Base-by-base conservation (phyloP, 2,329 filamentous ascomycete species). In the Trichophyton rubrum region DNA sequence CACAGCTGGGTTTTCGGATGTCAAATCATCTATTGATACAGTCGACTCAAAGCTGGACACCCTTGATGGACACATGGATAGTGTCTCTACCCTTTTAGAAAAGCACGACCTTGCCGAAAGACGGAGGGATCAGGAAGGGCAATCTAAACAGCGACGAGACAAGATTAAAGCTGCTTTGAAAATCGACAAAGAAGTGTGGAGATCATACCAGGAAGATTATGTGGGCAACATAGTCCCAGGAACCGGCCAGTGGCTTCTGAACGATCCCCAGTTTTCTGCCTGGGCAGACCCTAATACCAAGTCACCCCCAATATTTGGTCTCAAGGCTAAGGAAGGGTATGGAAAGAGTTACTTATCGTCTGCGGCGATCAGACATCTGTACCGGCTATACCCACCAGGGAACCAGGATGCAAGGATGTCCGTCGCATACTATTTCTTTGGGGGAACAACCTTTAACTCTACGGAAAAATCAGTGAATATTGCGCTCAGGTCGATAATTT, bases 391-490 rank as follows among this genome's bases (percentile, higher is more conserved):
- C 33, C 61, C 61, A 4, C 61, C 59, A 49, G 61, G 58, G 22
- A 53, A 62, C 11, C 62, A 40, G 30, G 61, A 61, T 24, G 22
- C 55, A 20, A 61, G 61, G 4, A 53, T 63, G 9, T 59, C 63
- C 2, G 51, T 64, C 35, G 63, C 63, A 11, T 64, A 64, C 49
- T 64, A 64, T 55, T 64, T 60, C 40, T 64, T 64, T 45, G 57
- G 61, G 35, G 62, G 62, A 9, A 62, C 60, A 38, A 62, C 62
- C 38, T 55, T 55, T 35, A 17, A 55, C 7, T 55, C 51, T 35
- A 62, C 63, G 51, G 62, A 62, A 49, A 63, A 62, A n/a, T 62
- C 63, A 5, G 60, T 62, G 27, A 63, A 63, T n/a, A 64, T 58
- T 27, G 62, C 60, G 5, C 43, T 64, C 15, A 59, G 60, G 43